Evolutionary conservation across 2,329 filamentous ascomycete genomes (phyloP).

Genomic region (Beauveria scarabaeidicola): DNA sequence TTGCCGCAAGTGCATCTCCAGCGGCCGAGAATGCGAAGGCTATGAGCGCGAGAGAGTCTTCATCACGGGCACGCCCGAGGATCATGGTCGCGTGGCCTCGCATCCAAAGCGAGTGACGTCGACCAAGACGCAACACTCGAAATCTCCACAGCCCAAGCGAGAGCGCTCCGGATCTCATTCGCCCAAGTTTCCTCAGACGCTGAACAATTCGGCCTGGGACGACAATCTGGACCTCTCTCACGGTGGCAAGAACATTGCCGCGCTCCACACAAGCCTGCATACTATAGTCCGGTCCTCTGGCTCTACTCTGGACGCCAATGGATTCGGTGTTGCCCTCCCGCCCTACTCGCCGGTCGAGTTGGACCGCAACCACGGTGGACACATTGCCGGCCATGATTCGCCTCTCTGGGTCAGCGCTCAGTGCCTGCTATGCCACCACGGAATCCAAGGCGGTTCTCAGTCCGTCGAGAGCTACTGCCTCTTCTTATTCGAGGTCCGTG

Average conservation of each 20-base stretch:
- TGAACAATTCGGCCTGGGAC: slow-evolving; percentile 43
- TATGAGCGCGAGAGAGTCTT: slow-evolving; percentile 57
- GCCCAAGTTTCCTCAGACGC: slow-evolving; percentile 20
- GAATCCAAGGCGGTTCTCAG: slow-evolving; percentile 20
- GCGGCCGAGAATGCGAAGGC: slow-evolving; percentile 49
- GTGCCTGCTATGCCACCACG: slow-evolving; percentile 35
- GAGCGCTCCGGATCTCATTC: slow-evolving; percentile 16
- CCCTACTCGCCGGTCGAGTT: slow-evolving; percentile 31
- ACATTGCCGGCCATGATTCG: slow-evolving; percentile 21
- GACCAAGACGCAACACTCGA: slow-evolving; percentile 22
- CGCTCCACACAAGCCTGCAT: slow-evolving; percentile 35
- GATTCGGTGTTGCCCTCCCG: slow-evolving; percentile 31
- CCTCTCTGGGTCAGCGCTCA: slow-evolving; percentile 33
- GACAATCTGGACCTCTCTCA: slow-evolving; percentile 35
- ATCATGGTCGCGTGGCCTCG: slow-evolving; percentile 47
- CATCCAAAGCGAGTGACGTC: slow-evolving; percentile 38
- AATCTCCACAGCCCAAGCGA: slow-evolving; percentile 16
- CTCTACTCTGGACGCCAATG: slow-evolving; percentile 15
- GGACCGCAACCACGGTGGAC: slow-evolving; percentile 21
- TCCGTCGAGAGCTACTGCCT: slow-evolving; percentile 36
- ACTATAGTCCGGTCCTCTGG: slow-evolving; percentile 23
- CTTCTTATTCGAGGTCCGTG: slow-evolving; percentile 45
- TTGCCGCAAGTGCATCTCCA: slow-evolving; percentile 52
- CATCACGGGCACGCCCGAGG: slow-evolving; percentile 50
- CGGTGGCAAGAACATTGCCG: slow-evolving; percentile 31